These are phyloP conservation scores for Moesziomyces globuligerus DNA, from an alignment of 1,284 basidiomycete genomes.

Conservation along the genomic window DNA sequence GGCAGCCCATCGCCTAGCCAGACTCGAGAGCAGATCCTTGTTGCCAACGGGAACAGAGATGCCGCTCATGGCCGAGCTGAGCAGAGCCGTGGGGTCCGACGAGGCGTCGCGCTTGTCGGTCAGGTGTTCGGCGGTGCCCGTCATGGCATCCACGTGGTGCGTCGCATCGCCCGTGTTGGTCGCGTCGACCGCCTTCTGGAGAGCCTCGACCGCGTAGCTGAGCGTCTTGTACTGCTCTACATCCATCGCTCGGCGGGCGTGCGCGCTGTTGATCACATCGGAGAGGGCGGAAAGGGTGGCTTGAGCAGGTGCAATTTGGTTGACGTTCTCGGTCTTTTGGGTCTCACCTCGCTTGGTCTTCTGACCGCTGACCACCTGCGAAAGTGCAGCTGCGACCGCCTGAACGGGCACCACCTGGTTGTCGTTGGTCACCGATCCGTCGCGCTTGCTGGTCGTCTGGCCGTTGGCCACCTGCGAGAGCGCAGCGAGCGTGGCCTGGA, in stretches of 20 bases:
- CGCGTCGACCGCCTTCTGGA: conserved; percentile 38
- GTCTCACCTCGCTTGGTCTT: conserved; percentile 50
- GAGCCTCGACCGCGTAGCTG: conserved; percentile 27
- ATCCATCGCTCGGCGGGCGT: conserved; percentile 54
- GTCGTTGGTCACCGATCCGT: conserved; percentile 16
- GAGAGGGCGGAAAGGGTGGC: conserved; percentile 49
- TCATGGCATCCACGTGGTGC: conserved; percentile 42
- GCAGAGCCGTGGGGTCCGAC: conserved; percentile 20
- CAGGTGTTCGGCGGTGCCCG: conserved; percentile 36
- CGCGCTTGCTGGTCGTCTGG: conserved; percentile 26
- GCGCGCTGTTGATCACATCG: conserved; percentile 50
- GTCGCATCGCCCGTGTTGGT: conserved; percentile 37
- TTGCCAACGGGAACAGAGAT: conserved; percentile 38
- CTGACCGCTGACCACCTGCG: conserved; percentile 31
- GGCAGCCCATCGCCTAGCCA: conserved; percentile 28
- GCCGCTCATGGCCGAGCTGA: conserved; percentile 21
- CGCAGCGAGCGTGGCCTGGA: conserved; percentile 41
- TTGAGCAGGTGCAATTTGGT: conserved; percentile 50
- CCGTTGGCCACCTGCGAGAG: conserved; percentile 35
- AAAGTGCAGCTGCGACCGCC: conserved; percentile 38
- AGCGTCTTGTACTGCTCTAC: conserved; percentile 43
- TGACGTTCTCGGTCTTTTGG: conserved; percentile 26
- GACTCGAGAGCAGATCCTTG: conserved; percentile 30
- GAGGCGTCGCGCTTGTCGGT: conserved; percentile 10
- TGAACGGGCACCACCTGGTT: conserved; percentile 40